Conservation (phyloP, 768 basidiomycete species). For the Lyophyllum shimeji region DNA sequence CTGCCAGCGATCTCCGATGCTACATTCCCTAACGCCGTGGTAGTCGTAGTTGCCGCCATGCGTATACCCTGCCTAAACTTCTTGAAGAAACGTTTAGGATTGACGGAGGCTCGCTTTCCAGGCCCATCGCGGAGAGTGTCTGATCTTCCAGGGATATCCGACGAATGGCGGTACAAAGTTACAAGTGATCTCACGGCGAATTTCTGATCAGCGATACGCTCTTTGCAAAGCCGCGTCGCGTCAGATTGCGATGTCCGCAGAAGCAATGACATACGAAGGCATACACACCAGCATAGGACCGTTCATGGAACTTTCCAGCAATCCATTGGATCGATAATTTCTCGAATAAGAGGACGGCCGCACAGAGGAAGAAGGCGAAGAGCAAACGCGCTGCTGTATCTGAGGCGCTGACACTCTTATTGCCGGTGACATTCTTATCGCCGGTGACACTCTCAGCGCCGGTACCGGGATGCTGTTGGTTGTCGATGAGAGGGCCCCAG, state of each 20-base stretch:
- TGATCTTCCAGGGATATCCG: constrained; percentile 64
- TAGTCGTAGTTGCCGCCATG: constrained; percentile 76
- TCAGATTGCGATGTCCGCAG: neutral
- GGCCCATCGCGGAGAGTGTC: constrained; percentile 53
- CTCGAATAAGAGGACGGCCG: constrained; percentile 71
- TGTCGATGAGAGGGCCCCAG: constrained; percentile 67
- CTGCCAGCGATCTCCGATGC: constrained; percentile 56
- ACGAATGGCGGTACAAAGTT: constrained; percentile 76
- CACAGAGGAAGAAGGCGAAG: constrained; percentile 71
- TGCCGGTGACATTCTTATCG: constrained; percentile 28
- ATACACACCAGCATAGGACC: constrained; percentile 45
- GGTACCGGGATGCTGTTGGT: constrained; percentile 31
- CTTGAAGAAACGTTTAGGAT: constrained; percentile 65
- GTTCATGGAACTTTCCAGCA: constrained; percentile 77
- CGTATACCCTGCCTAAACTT: constrained; percentile 71
- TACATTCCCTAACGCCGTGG: constrained; percentile 64
- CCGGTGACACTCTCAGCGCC: constrained; percentile 32
- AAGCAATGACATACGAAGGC: neutral
- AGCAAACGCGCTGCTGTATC: constrained; percentile 61
- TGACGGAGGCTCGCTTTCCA: constrained; percentile 38
- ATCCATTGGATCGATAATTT: constrained; percentile 90
- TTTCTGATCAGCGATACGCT: constrained; percentile 83
- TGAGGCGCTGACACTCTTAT: constrained; percentile 40
- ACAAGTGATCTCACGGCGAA: constrained; percentile 71
- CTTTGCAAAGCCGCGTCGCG: constrained; percentile 29